Conservation (phyloP, 176 grass and related monocot species). For the Oryza coarctata region DNA sequence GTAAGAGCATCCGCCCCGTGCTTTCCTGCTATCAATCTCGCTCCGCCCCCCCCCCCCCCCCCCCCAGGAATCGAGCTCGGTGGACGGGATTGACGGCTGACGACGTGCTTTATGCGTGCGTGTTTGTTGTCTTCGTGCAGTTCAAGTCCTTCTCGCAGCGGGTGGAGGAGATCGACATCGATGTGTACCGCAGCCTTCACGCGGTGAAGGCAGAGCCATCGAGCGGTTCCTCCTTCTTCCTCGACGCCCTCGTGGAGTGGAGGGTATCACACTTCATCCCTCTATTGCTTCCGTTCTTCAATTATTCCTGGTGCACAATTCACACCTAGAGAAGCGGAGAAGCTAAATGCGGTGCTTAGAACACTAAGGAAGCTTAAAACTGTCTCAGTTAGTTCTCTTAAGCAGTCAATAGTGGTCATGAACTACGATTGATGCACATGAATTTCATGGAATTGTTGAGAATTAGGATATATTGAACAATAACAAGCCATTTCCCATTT, state of each 20-base stretch:
- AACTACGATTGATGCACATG: neutral
- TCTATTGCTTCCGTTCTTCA: slow-evolving; percentile 8
- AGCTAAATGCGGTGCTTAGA: slow-evolving; percentile 9
- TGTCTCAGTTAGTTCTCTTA: neutral
- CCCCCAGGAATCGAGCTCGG: neutral
- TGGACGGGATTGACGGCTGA: neutral
- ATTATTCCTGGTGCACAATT: neutral
- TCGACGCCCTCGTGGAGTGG: slow-evolving; percentile 71
- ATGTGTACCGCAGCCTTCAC: slow-evolving; percentile 76
- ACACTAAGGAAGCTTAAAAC: slow-evolving; percentile 12
- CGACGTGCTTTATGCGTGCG: slow-evolving; percentile 17
- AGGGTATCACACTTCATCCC: slow-evolving; percentile 45
- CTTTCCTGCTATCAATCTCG: neutral
- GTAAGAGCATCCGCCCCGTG: slow-evolving; percentile 38
- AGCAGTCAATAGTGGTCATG: neutral
- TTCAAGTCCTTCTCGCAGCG: slow-evolving; percentile 90
- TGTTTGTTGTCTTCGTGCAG: slow-evolving; percentile 35
- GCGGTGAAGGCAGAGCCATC: slow-evolving; percentile 70
- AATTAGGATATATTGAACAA: neutral
- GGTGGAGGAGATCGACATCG: slow-evolving; percentile 79
- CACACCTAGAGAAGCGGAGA: neutral
- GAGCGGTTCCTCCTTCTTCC: slow-evolving; percentile 79
- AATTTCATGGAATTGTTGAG: neutral
- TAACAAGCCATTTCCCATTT: neutral
- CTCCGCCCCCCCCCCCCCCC: neutral